A percentile compares a stretch with the other conserved stretches of the same genome.
Conservation (phyloP, 2,329 filamentous ascomycete species). For the Dothideomycetes sp. region DNA sequence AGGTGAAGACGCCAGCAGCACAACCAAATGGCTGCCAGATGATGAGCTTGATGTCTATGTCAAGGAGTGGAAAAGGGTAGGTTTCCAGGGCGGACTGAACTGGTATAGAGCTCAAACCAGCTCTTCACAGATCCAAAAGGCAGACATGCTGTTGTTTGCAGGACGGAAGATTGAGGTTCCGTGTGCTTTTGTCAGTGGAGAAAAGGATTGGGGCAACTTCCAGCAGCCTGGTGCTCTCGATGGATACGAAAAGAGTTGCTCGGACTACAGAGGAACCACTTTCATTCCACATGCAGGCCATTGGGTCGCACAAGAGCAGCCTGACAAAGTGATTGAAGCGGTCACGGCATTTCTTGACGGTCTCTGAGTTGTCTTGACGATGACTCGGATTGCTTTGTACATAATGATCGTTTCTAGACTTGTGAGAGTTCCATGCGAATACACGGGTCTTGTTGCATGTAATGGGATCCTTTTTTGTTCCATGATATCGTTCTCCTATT, state of each 20-base stretch:
- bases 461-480: too few relatives aligned
- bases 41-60: slow-evolving; percentile 52
- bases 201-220: slow-evolving; percentile 58
- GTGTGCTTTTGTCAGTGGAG: slow-evolving; percentile 52
- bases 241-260: slow-evolving; percentile 42
- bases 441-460: too few relatives aligned
- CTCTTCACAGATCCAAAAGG: slow-evolving; percentile 28
- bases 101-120: slow-evolving; percentile 57
- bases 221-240: slow-evolving; percentile 58
- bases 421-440: too few relatives aligned
- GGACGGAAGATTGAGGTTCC: slow-evolving; percentile 54
- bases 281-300: slow-evolving; percentile 55
- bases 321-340: slow-evolving; percentile 43
- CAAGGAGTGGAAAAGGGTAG: slow-evolving; percentile 50
- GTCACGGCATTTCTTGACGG: slow-evolving; percentile 35
- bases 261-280: slow-evolving; percentile 43
- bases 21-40: slow-evolving; percentile 48
- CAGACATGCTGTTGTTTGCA: slow-evolving; percentile 50
- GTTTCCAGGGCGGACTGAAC: slow-evolving; percentile 57
- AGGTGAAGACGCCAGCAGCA: slow-evolving; percentile 38
- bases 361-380: too few relatives aligned
- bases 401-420: too few relatives aligned
- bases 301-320: slow-evolving; percentile 61
- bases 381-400: too few relatives aligned
- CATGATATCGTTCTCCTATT: too few relatives aligned